Percentiles rank a stretch among this genome's conserved stretches.
phyloP scores from a whole-genome alignment of 2,329 filamentous ascomycete genomes.

The Diaporthe batatas region DNA sequence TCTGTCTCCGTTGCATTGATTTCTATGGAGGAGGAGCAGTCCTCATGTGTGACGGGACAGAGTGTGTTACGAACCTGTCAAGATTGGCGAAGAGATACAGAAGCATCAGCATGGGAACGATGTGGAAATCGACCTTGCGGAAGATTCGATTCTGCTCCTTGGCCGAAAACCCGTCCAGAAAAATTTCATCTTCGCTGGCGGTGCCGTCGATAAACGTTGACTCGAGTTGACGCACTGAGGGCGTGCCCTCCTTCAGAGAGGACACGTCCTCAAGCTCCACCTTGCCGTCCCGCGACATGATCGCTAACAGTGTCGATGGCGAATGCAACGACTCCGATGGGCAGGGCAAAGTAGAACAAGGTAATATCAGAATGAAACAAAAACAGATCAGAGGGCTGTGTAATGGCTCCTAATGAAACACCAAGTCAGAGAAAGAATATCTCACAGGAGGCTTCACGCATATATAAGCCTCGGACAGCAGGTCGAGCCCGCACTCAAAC shows the following conservation, averaged over 20 bases:
- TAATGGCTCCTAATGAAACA: neutral
- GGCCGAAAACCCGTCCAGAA: neutral
- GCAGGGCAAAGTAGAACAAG: neutral
- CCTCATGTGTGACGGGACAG: too few species aligned
- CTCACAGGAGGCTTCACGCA: neutral
- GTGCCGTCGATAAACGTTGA: neutral
- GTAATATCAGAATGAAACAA: neutral
- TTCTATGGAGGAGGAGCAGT: too few species aligned
- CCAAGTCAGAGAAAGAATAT: neutral
- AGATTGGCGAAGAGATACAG: conserved; percentile 18
- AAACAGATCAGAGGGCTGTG: neutral
- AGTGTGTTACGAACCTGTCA: neutral
- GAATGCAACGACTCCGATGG: neutral
- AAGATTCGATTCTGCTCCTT: conserved; percentile 12
- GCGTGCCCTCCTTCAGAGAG: neutral
- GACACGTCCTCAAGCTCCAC: neutral
- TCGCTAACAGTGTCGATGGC: neutral
- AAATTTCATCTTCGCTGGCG: neutral
- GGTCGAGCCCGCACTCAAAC: neutral
- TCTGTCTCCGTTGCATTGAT: too few species aligned
- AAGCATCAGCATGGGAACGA: conserved; percentile 11
- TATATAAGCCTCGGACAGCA: neutral
- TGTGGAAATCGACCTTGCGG: conserved; percentile 8
- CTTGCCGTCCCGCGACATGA: neutral
- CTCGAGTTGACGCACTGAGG: neutral